phyloP scores from a whole-genome alignment of 805 yeast genomes.

The Kluyveromyces lactis region DNA sequence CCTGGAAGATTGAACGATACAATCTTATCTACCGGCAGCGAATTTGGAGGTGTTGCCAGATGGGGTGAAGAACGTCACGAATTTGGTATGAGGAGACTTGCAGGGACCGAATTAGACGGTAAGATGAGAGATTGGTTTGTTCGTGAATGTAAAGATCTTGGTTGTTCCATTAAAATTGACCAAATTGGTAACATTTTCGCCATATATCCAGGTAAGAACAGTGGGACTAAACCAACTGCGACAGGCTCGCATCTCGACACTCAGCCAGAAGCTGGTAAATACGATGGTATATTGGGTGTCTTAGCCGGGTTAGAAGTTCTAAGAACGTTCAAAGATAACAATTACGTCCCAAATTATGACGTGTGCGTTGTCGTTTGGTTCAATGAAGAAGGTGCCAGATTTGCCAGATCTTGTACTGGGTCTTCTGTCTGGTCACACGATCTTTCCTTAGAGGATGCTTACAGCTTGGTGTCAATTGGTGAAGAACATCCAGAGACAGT shows the following conservation, averaged over 20 bases:
- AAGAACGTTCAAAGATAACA: conserved; percentile 54
- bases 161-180: conserved; percentile 53
- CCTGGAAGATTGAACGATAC: conserved; percentile 44
- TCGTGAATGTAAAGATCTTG: conserved; percentile 41
- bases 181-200: conserved; percentile 65
- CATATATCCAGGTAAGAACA: conserved; percentile 47
- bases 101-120: conserved; percentile 55
- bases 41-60: conserved; percentile 52
- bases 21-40: conserved; percentile 49
- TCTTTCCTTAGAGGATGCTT: conserved; percentile 39
- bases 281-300: conserved; percentile 68
- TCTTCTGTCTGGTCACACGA: conserved; percentile 61
- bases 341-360: conserved; percentile 54
- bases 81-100: conserved; percentile 62
- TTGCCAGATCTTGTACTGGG: conserved; percentile 60
- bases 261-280: conserved; percentile 72
- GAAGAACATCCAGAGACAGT: conserved; percentile 44
- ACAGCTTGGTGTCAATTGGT: conserved; percentile 44
- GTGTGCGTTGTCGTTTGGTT: conserved; percentile 63
- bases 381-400: conserved; percentile 74
- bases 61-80: conserved; percentile 52
- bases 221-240: conserved; percentile 45
- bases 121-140: conserved; percentile 60
- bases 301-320: conserved; percentile 58
- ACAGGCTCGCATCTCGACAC: conserved; percentile 72